A percentile compares a stretch with the other conserved stretches of the same genome.
Conservation (phyloP, 768 basidiomycete genomes). For the Termitomyces titanicus region DNA sequence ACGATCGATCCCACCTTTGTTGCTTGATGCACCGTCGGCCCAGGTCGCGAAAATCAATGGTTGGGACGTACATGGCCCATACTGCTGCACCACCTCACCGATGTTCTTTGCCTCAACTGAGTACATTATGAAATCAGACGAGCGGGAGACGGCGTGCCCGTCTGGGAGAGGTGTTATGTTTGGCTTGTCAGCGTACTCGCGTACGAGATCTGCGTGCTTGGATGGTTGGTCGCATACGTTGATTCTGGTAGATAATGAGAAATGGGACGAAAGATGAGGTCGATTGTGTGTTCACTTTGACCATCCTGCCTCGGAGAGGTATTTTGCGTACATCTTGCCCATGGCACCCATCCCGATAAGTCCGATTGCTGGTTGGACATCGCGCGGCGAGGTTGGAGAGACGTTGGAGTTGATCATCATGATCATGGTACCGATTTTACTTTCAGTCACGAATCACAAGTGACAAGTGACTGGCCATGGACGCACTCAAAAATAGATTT, state of each 20-base stretch:
- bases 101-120: slow-evolving; percentile 93
- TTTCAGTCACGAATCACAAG: not conserved
- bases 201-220: slow-evolving; percentile 60
- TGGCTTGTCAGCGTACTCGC: slow-evolving; percentile 50
- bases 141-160: slow-evolving; percentile 84
- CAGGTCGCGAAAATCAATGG: not conserved
- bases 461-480: not conserved
- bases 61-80: slow-evolving; percentile 77
- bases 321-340: slow-evolving; percentile 89
- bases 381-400: slow-evolving; percentile 27
- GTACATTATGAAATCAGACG: slow-evolving; percentile 92
- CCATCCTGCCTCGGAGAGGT: slow-evolving; percentile 83
- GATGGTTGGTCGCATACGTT: slow-evolving; percentile 41
- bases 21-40: slow-evolving; percentile 41
- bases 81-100: slow-evolving; percentile 76
- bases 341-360: slow-evolving; percentile 98
- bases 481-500: no score
- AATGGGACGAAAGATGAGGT: not conserved
- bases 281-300: slow-evolving; percentile 52
- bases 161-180: slow-evolving; percentile 67
- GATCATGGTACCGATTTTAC: not conserved
- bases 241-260: slow-evolving; percentile 8
- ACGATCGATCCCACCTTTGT: slow-evolving; percentile 93
- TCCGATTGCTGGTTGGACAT: slow-evolving; percentile 74
- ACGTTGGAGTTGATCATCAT: slow-evolving; percentile 24